Conservation (phyloP, 2,329 filamentous ascomycete species). For the Aspergillus sp. region DNA sequence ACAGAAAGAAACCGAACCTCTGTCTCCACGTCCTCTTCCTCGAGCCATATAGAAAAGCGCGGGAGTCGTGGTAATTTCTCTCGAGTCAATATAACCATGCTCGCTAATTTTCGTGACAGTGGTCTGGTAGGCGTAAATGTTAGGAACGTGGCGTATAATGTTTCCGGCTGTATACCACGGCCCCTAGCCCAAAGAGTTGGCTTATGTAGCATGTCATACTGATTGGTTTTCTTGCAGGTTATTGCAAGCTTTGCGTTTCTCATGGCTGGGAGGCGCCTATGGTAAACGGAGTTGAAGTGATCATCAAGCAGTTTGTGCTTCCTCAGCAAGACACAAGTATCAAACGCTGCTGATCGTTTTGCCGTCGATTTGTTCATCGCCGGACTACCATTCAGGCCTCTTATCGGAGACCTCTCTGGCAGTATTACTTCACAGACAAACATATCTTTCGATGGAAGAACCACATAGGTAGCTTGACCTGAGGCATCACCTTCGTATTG, state of each 20-base stretch:
- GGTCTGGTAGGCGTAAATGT: constrained; percentile 57
- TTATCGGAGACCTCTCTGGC: constrained; percentile 71
- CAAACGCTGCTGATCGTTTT: constrained; percentile 85
- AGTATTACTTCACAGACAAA: constrained; percentile 79
- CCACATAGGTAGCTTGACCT: constrained; percentile 59
- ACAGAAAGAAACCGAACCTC: constrained; percentile 54
- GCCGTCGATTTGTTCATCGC: constrained; percentile 72
- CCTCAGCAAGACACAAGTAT: constrained; percentile 71
- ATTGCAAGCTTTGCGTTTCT: constrained; percentile 83
- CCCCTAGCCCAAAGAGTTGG: constrained; percentile 67
- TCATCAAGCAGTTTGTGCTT: constrained; percentile 68
- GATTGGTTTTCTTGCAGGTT: constrained; percentile 70
- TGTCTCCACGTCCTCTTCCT: constrained; percentile 61
- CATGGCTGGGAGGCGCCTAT: constrained; percentile 73
- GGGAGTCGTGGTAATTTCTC: constrained; percentile 64
- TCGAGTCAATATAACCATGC: constrained; percentile 71
- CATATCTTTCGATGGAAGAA: constrained; percentile 55
- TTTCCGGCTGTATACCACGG: constrained; percentile 46
- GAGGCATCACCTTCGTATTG: constrained; percentile 50
- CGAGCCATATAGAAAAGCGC: constrained; percentile 70
- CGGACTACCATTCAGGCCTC: constrained; percentile 62
- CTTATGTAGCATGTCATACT: constrained; percentile 78
- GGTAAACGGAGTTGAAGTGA: constrained; percentile 70
- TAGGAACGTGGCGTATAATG: constrained; percentile 64
- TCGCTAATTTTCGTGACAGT: constrained; percentile 60